Evolutionary conservation across 345 rosid genomes (phyloP).

Genomic region (Syzygium grande): DNA sequence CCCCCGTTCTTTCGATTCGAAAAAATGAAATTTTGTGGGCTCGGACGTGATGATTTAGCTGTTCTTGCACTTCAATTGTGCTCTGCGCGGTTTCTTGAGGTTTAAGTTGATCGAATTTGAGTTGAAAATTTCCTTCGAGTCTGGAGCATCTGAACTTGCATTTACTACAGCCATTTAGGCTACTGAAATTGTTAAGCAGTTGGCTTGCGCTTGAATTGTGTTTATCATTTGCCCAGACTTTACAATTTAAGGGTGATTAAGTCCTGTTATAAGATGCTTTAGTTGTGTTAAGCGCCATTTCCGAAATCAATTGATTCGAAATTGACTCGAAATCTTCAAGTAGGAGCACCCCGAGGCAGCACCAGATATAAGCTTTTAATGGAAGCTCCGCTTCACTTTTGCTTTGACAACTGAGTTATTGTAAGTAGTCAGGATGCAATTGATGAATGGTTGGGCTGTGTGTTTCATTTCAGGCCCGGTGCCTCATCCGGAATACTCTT

Average conservation of each 20-base stretch:
- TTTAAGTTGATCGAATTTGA: background rate
- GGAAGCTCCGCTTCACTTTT: background rate
- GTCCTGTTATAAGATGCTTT: background rate
- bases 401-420: background rate
- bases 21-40: background rate
- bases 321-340: background rate
- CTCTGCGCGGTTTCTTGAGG: background rate
- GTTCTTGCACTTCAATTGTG: background rate
- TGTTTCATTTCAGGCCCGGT: constrained; percentile 42
- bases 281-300: background rate
- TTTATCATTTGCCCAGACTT: background rate
- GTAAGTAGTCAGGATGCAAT: background rate
- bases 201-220: background rate
- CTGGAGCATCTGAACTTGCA: background rate
- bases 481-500: constrained; percentile 86
- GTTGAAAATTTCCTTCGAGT: background rate
- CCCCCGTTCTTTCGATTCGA: background rate
- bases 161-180: background rate
- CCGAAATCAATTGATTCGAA: background rate
- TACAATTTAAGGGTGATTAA: background rate
- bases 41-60: background rate
- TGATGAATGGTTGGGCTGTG: background rate
- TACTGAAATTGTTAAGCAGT: background rate
- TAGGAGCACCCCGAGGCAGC: background rate
- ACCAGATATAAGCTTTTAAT: background rate